Conservation (phyloP, 192 early-diverging fungal genomes). For the Anaeromyces robustus region DNA sequence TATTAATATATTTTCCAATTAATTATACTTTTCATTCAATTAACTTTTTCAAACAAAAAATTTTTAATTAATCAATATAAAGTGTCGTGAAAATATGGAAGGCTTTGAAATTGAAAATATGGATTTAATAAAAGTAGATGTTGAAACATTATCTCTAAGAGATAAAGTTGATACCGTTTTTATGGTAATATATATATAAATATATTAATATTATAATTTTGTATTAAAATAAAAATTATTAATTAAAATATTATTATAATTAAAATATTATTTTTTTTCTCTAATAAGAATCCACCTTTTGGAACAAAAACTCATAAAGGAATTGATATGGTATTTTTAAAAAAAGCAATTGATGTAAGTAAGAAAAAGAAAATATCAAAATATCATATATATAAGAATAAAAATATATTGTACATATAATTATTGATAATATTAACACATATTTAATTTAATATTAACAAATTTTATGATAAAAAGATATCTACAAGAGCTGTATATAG, state of each 20-base stretch:
- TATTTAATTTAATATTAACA: background rate
- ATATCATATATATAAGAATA: too few relatives aligned
- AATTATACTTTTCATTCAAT: too few relatives aligned
- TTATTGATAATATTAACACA: too few relatives aligned
- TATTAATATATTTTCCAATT: too few relatives aligned
- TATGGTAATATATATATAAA: background rate
- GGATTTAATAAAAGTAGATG: slow-evolving; percentile 43
- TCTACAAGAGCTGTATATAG: slow-evolving; percentile 54
- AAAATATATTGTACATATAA: too few relatives aligned
- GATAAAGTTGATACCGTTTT: slow-evolving; percentile 54
- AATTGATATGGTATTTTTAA: slow-evolving; percentile 55
- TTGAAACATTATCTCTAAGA: slow-evolving; percentile 21
- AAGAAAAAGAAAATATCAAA: background rate
- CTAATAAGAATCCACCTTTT: slow-evolving; percentile 59
- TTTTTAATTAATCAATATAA: background rate
- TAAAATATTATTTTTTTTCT: too few relatives aligned
- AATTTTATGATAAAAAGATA: slow-evolving; percentile 12
- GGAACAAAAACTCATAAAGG: slow-evolving; percentile 61
- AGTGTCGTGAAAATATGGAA: slow-evolving; percentile 34
- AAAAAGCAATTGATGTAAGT: slow-evolving; percentile 43
- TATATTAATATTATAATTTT: too few relatives aligned
- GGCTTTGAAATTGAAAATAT: slow-evolving; percentile 33
- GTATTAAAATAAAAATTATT: too few relatives aligned
- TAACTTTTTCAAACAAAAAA: too few relatives aligned
- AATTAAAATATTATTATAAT: too few relatives aligned